Conservation (phyloP, 2,329 filamentous ascomycete species). For the Plenodomus lindquistii region DNA sequence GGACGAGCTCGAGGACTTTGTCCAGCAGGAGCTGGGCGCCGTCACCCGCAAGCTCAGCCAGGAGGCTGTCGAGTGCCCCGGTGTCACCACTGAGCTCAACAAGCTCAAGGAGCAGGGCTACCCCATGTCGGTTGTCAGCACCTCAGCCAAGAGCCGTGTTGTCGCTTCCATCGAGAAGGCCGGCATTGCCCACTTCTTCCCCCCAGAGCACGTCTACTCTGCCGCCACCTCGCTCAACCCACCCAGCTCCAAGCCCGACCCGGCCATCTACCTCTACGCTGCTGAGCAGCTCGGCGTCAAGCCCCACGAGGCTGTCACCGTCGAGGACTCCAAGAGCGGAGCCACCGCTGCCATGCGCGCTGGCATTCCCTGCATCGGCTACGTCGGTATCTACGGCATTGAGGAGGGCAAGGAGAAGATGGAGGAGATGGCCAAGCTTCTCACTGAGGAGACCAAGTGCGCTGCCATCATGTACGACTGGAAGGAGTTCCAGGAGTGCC, state of each 20-base stretch:
- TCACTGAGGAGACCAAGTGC: conserved; percentile 54
- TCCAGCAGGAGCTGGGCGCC: conserved; percentile 76
- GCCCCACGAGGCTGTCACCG: conserved; percentile 72
- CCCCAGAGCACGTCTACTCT: conserved; percentile 74
- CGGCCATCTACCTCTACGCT: conserved; percentile 82
- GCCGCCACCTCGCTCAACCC: conserved; percentile 76
- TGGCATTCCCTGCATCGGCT: conserved; percentile 79
- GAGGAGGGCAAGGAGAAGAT: conserved; percentile 49
- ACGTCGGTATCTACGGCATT: conserved; percentile 68
- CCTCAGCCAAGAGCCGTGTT: conserved; percentile 77
- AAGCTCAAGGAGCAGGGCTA: conserved; percentile 68
- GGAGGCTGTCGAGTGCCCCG: conserved; percentile 68
- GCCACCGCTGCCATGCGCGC: conserved; percentile 77
- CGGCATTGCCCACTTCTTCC: conserved; percentile 78
- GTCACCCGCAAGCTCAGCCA: conserved; percentile 79
- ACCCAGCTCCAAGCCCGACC: conserved; percentile 90
- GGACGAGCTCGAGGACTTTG: conserved; percentile 74
- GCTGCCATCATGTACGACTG: conserved; percentile 57
- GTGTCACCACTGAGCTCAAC: conserved; percentile 69
- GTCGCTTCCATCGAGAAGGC: conserved; percentile 78
- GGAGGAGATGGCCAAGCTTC: conserved; percentile 54
- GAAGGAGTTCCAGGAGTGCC: conserved; percentile 54
- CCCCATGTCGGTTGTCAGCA: conserved; percentile 78
- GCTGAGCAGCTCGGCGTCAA: conserved; percentile 73
- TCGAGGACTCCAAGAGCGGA: conserved; percentile 89